A percentile compares a stretch with the other conserved stretches of the same genome.
Conservation (phyloP, 78 protist genomes). For the Creolimax fragrantissima region DNA sequence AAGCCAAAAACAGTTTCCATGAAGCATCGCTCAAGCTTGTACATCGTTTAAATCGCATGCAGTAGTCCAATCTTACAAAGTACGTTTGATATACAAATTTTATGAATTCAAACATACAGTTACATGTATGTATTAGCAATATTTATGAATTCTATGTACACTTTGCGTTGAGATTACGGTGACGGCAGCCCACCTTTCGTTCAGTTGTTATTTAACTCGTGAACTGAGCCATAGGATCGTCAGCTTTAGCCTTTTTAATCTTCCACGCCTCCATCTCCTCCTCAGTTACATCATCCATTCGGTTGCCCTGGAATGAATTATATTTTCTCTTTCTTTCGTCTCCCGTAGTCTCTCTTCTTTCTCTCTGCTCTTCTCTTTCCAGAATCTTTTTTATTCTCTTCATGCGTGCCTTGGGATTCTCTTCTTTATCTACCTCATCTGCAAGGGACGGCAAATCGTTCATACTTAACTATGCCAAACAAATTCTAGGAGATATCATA, state of each 20-base stretch:
- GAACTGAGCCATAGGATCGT: conserved; percentile 77
- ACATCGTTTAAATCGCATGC: too few relatives aligned
- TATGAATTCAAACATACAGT: too few relatives aligned
- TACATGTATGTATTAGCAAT: too few relatives aligned
- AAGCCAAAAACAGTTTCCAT: too few relatives aligned
- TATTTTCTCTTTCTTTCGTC: conserved; percentile 43
- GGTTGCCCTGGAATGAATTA: conserved; percentile 21
- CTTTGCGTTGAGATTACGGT: too few relatives aligned
- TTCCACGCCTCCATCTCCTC: conserved; percentile 67
- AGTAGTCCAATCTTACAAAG: too few relatives aligned
- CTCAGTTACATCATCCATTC: conserved; percentile 24
- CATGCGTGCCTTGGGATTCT: background rate
- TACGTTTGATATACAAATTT: too few relatives aligned
- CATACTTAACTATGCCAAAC: background rate
- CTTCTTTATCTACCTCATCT: background rate
- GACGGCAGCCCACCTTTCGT: too few relatives aligned
- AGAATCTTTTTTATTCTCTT: background rate
- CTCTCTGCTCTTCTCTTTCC: background rate
- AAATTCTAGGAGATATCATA: background rate
- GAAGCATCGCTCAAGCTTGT: too few relatives aligned
- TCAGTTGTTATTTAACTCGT: too few relatives aligned
- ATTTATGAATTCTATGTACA: too few relatives aligned
- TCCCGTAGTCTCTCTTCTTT: background rate
- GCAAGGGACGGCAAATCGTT: background rate
- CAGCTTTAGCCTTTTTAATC: conserved; percentile 26